These are phyloP conservation scores for Poa annua DNA, from an alignment of 176 grass and related monocot species.

Conservation along the genomic window DNA sequence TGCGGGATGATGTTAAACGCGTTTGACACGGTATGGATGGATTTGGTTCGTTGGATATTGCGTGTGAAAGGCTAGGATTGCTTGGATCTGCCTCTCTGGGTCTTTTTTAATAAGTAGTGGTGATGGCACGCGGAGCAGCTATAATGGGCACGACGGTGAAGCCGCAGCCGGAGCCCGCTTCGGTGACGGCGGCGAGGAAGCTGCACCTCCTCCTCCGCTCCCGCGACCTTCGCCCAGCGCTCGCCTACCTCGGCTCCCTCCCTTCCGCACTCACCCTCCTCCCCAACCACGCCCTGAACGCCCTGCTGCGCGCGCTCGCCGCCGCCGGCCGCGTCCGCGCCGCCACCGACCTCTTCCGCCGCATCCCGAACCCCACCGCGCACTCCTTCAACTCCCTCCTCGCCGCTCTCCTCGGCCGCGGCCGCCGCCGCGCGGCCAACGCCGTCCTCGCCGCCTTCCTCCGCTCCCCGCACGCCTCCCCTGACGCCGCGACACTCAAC, in stretches of 20 bases:
- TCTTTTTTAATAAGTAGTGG: no score
- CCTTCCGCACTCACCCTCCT: conserved; percentile 60
- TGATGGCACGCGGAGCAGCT: not conserved
- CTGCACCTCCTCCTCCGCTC: conserved; percentile 69
- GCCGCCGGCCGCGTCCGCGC: conserved; percentile 69
- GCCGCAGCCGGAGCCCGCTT: conserved; percentile 37
- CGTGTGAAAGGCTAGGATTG: no score
- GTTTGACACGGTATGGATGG: no score
- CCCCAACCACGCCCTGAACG: conserved; percentile 76
- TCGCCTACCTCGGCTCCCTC: conserved; percentile 50
- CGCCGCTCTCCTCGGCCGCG: conserved; percentile 60
- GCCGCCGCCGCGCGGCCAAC: conserved; percentile 51
- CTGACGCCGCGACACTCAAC: conserved; percentile 76
- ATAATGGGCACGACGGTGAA: conserved; percentile 16
- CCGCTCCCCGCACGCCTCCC: conserved; percentile 42
- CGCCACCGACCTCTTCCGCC: conserved; percentile 59
- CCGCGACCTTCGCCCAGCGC: conserved; percentile 64
- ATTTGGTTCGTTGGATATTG: no score
- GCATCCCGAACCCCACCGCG: conserved; percentile 60
- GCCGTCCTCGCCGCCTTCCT: conserved; percentile 67
- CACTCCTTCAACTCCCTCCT: conserved; percentile 90
- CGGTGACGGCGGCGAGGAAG: conserved; percentile 53
- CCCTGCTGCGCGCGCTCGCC: conserved; percentile 83
- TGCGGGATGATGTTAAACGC: no score
- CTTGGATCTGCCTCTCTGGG: no score